A percentile compares a stretch with the other conserved stretches of the same genome.
phyloP scores from a whole-genome alignment of 2,329 filamentous ascomycete genomes.

The Bisporella sp. region DNA sequence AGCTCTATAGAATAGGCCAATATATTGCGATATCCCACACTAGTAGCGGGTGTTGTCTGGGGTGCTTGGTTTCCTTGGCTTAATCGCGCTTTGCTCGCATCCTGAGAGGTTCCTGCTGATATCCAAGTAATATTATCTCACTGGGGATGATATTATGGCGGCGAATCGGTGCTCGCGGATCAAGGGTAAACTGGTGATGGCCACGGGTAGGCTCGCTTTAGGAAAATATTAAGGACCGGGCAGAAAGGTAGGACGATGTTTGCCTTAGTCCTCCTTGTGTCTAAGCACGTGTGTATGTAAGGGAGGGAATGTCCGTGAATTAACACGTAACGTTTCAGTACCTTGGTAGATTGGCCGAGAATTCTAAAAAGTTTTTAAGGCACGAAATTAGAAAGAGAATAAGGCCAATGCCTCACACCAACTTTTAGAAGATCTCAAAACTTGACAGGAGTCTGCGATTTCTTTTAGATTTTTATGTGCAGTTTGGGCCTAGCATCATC shows the following conservation, averaged over 20 bases:
- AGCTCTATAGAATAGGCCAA: constrained; percentile 3
- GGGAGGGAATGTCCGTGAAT: too few species aligned
- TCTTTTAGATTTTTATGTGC: too few species aligned
- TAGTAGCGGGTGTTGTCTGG: neutral
- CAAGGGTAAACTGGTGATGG: constrained; percentile 7
- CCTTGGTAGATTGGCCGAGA: too few species aligned
- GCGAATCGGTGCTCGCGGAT: constrained; percentile 15
- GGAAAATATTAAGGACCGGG: constrained; percentile 8
- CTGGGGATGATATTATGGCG: constrained; percentile 11
- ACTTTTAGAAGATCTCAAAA: too few species aligned
- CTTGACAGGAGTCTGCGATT: too few species aligned
- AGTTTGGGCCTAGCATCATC: too few species aligned
- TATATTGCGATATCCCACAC: constrained; percentile 7
- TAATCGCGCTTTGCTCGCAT: constrained; percentile 8
- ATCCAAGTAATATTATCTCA: constrained; percentile 12
- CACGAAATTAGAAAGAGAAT: too few species aligned
- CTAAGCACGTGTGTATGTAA: too few species aligned
- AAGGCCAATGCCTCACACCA: too few species aligned
- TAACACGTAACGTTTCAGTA: too few species aligned
- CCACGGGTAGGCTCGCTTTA: neutral
- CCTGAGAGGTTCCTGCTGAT: constrained; percentile 11
- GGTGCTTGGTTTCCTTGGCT: neutral
- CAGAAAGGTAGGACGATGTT: constrained; percentile 1
- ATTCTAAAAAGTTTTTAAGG: too few species aligned
- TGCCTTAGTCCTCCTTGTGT: constrained; percentile 6